A percentile compares a stretch with the other conserved stretches of the same genome.
Evolutionary conservation across 495 filamentous ascomycete genomes (phyloP).

Genomic region (Aspergillus biplanus): DNA sequence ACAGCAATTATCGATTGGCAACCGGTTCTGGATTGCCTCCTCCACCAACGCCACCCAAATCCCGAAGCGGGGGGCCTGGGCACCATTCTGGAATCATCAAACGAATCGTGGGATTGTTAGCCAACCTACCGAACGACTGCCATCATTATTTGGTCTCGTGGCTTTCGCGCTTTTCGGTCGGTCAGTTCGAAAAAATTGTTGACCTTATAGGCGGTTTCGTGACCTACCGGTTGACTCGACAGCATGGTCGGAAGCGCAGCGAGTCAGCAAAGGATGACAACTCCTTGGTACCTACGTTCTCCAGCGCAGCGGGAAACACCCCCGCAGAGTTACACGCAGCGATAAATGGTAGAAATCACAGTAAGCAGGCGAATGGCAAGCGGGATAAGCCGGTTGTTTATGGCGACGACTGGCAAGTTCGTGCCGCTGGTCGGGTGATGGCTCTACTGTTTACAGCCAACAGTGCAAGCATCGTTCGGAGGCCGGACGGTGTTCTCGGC

Average conservation of each 20-base stretch:
- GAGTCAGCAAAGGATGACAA: constrained; percentile 58
- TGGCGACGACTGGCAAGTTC: constrained; percentile 89
- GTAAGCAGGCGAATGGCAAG: constrained; percentile 45
- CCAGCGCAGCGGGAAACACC: constrained; percentile 59
- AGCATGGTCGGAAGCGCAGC: constrained; percentile 68
- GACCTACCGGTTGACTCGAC: constrained; percentile 76
- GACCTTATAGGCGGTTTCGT: constrained; percentile 80
- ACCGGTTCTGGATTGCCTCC: constrained; percentile 23
- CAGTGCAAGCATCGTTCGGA: constrained; percentile 51
- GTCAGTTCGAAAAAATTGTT: constrained; percentile 70
- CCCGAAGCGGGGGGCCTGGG: constrained; percentile 44
- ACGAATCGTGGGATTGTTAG: constrained; percentile 77
- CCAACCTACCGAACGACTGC: constrained; percentile 74
- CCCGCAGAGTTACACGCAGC: constrained; percentile 79
- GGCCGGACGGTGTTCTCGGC: constrained; percentile 30
- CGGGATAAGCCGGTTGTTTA: constrained; percentile 64
- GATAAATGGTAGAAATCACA: constrained; percentile 61
- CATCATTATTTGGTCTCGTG: constrained; percentile 85
- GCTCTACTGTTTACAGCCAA: constrained; percentile 84
- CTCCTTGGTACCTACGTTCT: constrained; percentile 71
- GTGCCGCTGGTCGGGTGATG: constrained; percentile 80
- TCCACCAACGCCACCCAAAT: constrained; percentile 7
- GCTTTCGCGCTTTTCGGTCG: constrained; percentile 74
- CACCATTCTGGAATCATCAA: constrained; percentile 86
- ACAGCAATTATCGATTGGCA: constrained; percentile 21